Evolutionary conservation across 352 stramenopile genomes (phyloP).

Genomic region (Elongisporangium undulatum): DNA sequence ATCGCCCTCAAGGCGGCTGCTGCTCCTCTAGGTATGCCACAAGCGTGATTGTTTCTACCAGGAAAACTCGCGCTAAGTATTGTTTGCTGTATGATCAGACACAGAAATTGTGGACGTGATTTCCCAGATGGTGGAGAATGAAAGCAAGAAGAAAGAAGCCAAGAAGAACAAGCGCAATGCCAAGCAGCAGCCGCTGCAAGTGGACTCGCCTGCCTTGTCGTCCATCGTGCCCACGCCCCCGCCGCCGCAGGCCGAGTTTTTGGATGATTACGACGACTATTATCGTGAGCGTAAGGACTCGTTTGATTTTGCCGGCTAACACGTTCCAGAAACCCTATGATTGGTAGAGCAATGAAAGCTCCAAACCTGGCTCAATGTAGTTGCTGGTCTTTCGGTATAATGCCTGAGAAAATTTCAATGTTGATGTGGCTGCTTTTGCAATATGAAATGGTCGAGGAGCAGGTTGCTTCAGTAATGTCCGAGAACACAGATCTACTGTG

Average conservation of each 20-base stretch:
- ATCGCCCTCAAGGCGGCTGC: conserved; percentile 70
- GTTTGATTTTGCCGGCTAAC: conserved; percentile 65
- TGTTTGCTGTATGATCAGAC: conserved; percentile 21
- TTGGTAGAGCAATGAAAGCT: not conserved
- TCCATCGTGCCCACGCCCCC: conserved; percentile 22
- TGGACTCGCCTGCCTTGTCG: conserved; percentile 12
- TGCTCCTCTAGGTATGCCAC: conserved; percentile 40
- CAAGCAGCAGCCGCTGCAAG: conserved; percentile 9
- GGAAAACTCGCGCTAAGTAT: not conserved
- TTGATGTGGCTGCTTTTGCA: too few relatives aligned
- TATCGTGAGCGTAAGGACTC: conserved; percentile 44
- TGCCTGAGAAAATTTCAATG: too few relatives aligned
- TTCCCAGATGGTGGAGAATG: conserved; percentile 72
- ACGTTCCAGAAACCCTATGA: not conserved
- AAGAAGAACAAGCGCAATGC: conserved; percentile 32
- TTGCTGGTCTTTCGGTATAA: not conserved
- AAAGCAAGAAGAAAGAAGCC: conserved; percentile 49
- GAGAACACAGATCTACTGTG: too few relatives aligned
- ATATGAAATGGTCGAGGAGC: too few relatives aligned
- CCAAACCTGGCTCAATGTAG: not conserved
- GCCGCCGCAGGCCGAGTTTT: conserved; percentile 21
- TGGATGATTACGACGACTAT: conserved; percentile 46
- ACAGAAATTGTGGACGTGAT: conserved; percentile 82
- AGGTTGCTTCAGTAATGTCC: too few relatives aligned
- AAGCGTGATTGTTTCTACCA: not conserved